Evolutionary conservation across 805 yeast genomes (phyloP), one percentile per base, ranked within the genome.

Genomic region (Suhomyces tanzawaensis): DNA sequence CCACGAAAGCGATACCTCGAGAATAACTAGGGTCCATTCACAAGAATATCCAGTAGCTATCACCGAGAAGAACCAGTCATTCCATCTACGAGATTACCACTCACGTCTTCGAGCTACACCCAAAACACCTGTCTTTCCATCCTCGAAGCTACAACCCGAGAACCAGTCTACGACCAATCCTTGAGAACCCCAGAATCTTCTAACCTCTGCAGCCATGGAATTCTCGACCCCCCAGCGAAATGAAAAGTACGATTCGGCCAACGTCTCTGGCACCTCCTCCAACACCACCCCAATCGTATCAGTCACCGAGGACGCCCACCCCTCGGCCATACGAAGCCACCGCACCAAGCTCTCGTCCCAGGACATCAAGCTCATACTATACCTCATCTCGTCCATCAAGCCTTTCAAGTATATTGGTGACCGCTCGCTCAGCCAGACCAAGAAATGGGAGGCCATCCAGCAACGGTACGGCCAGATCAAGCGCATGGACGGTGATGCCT

Each of bases 341-440:
- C 40, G 66, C 19, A 45, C 60, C 0, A 62, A 60, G 43, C 45
- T 64, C 28, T 48, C 59, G 8, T 34, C 42, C 13, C 48, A 49
- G 23, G 68, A 64, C 33, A 57, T 63, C 12, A 50, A 46, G 39
- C 45, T 63, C 5, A 60, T 64, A 5, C 42, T 62, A n/a, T 58
- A 51, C 32, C 44, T 62, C 23, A 64, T 60, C 12, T 45, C 54
- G 17, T 46, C 51, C 19, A 51, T 60, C 23, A 62, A 62, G 37
- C 69, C 69, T 3, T 64, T 64, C 49, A 62, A 63, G 40, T 64
- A 62, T 39, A 52, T 62, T 16, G 69, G 69, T 7, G 64, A 64
- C 36, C 42, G 67, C 24, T 47, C 54, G 12, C 37, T 58, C 18
- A 50, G 55, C 22, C 69, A 64, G 42, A 60, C 66, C 9, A 53